A percentile compares a stretch with the other conserved stretches of the same genome.
Conservation (phyloP, 306 rosid species). For the Vigna mungo region DNA sequence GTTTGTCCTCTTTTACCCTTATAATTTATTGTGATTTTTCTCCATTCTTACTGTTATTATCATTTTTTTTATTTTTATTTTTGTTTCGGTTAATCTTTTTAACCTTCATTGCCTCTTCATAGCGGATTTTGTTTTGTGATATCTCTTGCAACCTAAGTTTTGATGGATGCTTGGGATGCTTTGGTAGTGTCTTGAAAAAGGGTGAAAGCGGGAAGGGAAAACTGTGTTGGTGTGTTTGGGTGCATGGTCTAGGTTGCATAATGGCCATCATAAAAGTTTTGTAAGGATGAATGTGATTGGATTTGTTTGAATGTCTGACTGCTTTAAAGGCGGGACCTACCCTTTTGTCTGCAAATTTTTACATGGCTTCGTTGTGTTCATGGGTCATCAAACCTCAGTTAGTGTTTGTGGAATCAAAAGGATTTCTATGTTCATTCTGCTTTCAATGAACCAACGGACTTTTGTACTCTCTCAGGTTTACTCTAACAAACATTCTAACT, state of each 20-base stretch:
- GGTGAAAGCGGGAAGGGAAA: constrained; percentile 47
- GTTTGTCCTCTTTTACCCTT: constrained; percentile 29
- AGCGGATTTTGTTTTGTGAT: constrained; percentile 48
- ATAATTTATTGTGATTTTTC: not conserved
- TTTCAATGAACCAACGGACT: constrained; percentile 32
- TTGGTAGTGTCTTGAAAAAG: constrained; percentile 59
- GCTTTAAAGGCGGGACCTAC: constrained; percentile 54
- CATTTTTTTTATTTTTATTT: not conserved
- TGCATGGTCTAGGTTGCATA: constrained; percentile 58
- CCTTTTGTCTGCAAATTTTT: constrained; percentile 40
- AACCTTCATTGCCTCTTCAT: constrained; percentile 13
- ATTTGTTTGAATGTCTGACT: constrained; percentile 66
- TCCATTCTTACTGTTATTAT: constrained; percentile 10
- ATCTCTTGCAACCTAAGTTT: constrained; percentile 57
- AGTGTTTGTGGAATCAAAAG: constrained; percentile 48
- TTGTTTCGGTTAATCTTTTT: constrained; percentile 18
- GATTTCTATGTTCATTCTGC: constrained; percentile 37
- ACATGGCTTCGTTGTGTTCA: constrained; percentile 45
- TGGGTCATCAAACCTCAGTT: constrained; percentile 49
- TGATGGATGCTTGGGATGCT: constrained; percentile 59
- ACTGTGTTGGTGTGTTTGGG: constrained; percentile 62
- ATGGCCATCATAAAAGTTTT: constrained; percentile 61
- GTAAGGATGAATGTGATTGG: constrained; percentile 58
- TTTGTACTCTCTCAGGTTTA: constrained; percentile 6
- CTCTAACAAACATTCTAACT: constrained; percentile 7